Conservation (phyloP, 2,329 filamentous ascomycete genomes). For the Botryosphaeria dothidea region DNA sequence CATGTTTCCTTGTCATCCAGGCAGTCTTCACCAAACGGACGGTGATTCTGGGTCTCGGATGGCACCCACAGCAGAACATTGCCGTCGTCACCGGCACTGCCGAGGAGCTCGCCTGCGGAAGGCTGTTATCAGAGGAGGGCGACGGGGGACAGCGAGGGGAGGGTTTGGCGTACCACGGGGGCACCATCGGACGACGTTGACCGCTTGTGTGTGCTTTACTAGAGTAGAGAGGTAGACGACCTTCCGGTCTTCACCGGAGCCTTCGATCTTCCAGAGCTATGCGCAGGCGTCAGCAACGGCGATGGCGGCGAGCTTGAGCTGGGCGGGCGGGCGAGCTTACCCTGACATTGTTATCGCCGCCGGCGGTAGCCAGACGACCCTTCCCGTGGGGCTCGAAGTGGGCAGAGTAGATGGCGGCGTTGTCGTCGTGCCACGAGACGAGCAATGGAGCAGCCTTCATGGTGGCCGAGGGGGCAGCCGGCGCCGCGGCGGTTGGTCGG, state of each 20-base stretch:
- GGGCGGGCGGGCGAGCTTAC: slow-evolving; percentile 53
- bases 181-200: slow-evolving; percentile 96
- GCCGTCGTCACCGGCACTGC: slow-evolving; percentile 94
- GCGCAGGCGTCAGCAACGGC: slow-evolving; percentile 29
- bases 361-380: slow-evolving; percentile 87
- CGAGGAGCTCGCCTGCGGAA: slow-evolving; percentile 77
- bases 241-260: slow-evolving; percentile 80
- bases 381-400: slow-evolving; percentile 95
- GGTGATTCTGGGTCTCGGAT: slow-evolving; percentile 69
- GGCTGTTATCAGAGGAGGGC: slow-evolving; percentile 25
- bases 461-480: slow-evolving; percentile 21
- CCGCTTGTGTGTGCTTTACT: slow-evolving; percentile 90
- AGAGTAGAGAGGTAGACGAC: slow-evolving; percentile 92
- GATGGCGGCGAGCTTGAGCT: neutral
- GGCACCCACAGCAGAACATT: slow-evolving; percentile 97
- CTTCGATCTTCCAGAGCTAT: slow-evolving; percentile 88
- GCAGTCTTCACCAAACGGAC: slow-evolving; percentile 76
- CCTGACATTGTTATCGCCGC: slow-evolving; percentile 94
- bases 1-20: slow-evolving; percentile 95
- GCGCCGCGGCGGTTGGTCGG: neutral
- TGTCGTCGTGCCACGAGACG: slow-evolving; percentile 98
- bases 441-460: slow-evolving; percentile 98
- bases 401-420: slow-evolving; percentile 93
- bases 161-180: slow-evolving; percentile 69
- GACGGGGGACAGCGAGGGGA: slow-evolving; percentile 23